Evolutionary conservation across 2,329 filamentous ascomycete genomes (phyloP).

Genomic region (Cercospora sesami): DNA sequence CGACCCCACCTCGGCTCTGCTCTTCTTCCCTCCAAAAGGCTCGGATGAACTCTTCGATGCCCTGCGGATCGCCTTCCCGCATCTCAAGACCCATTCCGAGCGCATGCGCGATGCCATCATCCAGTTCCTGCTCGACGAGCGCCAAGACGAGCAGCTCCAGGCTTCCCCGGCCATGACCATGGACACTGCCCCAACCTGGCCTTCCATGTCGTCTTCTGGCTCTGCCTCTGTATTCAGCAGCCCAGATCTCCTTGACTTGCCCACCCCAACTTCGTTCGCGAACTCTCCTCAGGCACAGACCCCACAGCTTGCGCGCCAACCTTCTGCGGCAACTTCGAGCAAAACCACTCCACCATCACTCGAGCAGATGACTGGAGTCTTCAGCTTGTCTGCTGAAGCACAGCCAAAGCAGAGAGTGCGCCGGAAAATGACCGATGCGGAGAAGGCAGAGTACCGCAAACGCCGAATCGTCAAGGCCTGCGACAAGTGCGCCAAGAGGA

Average conservation of each 20-base stretch:
- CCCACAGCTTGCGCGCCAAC: constrained; percentile 27
- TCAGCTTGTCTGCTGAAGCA: constrained; percentile 38
- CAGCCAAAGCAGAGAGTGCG: constrained; percentile 40
- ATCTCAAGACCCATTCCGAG: constrained; percentile 41
- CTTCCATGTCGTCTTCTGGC: constrained; percentile 36
- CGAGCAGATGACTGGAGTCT: constrained; percentile 42
- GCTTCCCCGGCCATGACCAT: constrained; percentile 27
- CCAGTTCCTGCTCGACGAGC: constrained; percentile 42
- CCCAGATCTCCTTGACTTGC: constrained; percentile 35
- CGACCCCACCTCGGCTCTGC: constrained; percentile 37
- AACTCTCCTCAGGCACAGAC: constrained; percentile 30
- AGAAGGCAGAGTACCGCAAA: constrained; percentile 43
- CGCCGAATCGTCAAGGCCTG: constrained; percentile 42
- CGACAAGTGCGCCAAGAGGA: constrained; percentile 40
- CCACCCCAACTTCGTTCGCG: constrained; percentile 33
- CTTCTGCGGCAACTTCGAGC: constrained; percentile 23
- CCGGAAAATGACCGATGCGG: constrained; percentile 43
- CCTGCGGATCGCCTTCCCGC: constrained; percentile 38
- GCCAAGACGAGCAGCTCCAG: constrained; percentile 33
- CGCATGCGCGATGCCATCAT: constrained; percentile 44
- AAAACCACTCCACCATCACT: constrained; percentile 33
- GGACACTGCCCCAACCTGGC: constrained; percentile 29
- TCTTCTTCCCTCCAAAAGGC: constrained; percentile 43
- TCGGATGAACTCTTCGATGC: constrained; percentile 45
- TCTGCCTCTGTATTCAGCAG: constrained; percentile 35